Evolutionary conservation across 2,329 filamentous ascomycete species (phyloP).

Genomic region (Fusarium citri): DNA sequence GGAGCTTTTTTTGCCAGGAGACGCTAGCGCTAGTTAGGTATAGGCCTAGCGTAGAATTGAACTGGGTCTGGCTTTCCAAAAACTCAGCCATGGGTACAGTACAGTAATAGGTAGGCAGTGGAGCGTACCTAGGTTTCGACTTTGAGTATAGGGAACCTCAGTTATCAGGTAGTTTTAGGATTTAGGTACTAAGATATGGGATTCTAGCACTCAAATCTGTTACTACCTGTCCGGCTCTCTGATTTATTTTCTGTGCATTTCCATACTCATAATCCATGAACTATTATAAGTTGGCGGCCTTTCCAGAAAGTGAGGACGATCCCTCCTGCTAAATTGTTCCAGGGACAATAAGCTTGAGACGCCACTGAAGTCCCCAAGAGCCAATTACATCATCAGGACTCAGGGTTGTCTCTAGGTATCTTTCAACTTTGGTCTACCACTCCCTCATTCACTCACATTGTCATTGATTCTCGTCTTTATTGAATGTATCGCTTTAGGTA

Average conservation of each 20-base stretch:
- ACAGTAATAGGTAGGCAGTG: neutral
- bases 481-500: neutral
- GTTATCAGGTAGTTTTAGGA: neutral
- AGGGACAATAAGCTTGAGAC: neutral
- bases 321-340: neutral
- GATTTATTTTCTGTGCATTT: too few relatives aligned
- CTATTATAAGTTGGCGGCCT: neutral
- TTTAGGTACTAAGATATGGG: neutral
- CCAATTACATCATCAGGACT: slow-evolving; percentile 23
- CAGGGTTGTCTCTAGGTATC: slow-evolving; percentile 9
- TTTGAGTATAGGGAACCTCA: neutral
- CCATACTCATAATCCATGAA: neutral
- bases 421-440: slow-evolving; percentile 16
- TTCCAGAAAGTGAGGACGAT: neutral
- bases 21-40: slow-evolving; percentile 45
- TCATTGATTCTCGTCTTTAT: neutral
- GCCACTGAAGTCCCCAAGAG: slow-evolving; percentile 4
- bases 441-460: neutral
- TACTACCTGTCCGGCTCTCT: neutral
- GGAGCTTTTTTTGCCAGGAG: slow-evolving; percentile 57
- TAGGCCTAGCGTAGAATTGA: slow-evolving; percentile 40
- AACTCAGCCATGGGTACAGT: slow-evolving; percentile 1
- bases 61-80: slow-evolving; percentile 18
- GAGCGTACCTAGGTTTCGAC: neutral
- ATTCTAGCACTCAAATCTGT: neutral